A percentile compares a stretch with the other conserved stretches of the same genome.
These are phyloP conservation scores for Pistacia integerrima DNA, from an alignment of 345 rosid genomes.

Conservation along the genomic window DNA sequence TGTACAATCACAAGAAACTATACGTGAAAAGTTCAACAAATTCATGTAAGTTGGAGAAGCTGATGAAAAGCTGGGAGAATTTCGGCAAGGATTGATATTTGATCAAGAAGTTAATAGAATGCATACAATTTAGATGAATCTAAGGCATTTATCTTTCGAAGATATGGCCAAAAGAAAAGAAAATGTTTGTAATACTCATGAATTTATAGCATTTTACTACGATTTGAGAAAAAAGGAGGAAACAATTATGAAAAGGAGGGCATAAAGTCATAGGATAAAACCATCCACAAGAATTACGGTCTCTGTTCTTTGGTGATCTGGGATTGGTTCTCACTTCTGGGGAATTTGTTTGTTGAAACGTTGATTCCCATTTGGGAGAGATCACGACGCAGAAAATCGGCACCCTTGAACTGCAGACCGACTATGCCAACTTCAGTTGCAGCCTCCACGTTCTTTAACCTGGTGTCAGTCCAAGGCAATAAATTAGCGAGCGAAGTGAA, in stretches of 20 bases:
- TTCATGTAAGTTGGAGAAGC: neutral
- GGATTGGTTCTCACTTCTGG: constrained; percentile 15
- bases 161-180: neutral
- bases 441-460: constrained; percentile 69
- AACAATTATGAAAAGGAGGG: neutral
- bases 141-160: neutral
- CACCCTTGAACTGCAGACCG: constrained; percentile 68
- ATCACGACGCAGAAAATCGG: constrained; percentile 50
- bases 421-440: constrained; percentile 71
- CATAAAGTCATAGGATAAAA: neutral
- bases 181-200: neutral
- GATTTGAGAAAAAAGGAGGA: neutral
- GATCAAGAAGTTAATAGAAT: neutral
- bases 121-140: neutral
- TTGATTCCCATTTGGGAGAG: constrained; percentile 52
- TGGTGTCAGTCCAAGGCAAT: constrained; percentile 23
- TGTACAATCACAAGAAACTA: too few relatives aligned
- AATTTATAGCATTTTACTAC: too few relatives aligned
- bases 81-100: neutral
- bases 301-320: constrained; percentile 1
- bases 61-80: neutral
- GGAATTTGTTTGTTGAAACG: constrained; percentile 28
- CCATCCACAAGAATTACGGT: neutral
- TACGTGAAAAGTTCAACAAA: too few relatives aligned
- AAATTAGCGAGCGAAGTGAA: neutral